Evolutionary conservation across 768 basidiomycete genomes (phyloP).

Genomic region (Termitomyces sp.): DNA sequence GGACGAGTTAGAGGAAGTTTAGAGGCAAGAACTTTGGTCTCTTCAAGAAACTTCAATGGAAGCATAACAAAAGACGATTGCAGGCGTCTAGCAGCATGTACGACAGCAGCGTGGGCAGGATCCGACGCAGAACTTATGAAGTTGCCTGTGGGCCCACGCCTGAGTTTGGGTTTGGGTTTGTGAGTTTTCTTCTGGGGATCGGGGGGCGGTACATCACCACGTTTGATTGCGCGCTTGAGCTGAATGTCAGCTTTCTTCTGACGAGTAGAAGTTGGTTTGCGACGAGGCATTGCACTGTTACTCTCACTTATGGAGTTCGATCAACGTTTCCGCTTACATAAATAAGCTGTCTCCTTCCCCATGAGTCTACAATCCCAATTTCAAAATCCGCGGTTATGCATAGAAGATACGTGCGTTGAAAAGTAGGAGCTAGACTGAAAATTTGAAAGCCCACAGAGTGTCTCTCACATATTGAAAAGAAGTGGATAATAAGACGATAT

Average conservation of each 20-base stretch:
- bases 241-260: conserved; percentile 72
- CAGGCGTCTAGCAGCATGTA: conserved; percentile 48
- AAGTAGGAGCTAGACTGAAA: not conserved
- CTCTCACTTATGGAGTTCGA: not conserved
- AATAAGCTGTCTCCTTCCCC: not conserved
- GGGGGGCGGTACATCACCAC: conserved; percentile 58
- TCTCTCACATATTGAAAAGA: not conserved
- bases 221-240: conserved; percentile 81
- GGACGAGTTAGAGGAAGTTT: conserved; percentile 55
- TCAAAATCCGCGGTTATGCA: not conserved
- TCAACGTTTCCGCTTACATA: not conserved
- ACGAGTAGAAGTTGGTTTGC: conserved; percentile 60
- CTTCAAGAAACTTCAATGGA: conserved; percentile 56
- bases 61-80: conserved; percentile 73
- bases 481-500: not conserved
- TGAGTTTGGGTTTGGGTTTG: conserved; percentile 25
- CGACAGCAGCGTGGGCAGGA: conserved; percentile 27
- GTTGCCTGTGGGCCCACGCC: conserved; percentile 32
- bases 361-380: not conserved
- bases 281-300: conserved; percentile 38
- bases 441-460: not conserved
- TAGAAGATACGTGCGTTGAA: not conserved
- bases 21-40: conserved; percentile 56
- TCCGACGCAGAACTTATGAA: conserved; percentile 22
- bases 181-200: conserved; percentile 31